Evolutionary conservation across 768 basidiomycete species (phyloP).

Genomic region (Mrakia hoshinonis): DNA sequence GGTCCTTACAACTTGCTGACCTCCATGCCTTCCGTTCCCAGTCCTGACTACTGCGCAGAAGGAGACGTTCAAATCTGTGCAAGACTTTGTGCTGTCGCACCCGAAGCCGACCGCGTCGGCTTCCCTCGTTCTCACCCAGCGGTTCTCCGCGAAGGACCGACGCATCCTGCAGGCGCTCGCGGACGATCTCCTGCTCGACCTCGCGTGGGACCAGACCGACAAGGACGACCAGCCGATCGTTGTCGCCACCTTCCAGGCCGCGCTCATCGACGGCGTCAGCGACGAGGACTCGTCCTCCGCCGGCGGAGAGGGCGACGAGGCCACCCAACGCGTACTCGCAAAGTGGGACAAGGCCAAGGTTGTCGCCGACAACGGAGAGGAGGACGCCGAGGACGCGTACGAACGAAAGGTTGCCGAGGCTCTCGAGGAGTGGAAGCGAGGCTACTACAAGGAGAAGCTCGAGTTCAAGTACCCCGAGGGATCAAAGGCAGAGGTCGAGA

Average conservation of each 20-base stretch:
- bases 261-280: conserved; percentile 37
- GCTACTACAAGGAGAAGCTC: conserved; percentile 84
- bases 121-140: conserved; percentile 62
- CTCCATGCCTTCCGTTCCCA: conserved; percentile 30
- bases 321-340: conserved; percentile 68
- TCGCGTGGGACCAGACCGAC: conserved; percentile 92
- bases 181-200: conserved; percentile 61
- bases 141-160: conserved; percentile 67
- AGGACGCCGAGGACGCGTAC: conserved; percentile 64
- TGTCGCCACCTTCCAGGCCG: conserved; percentile 35
- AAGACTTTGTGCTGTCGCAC: conserved; percentile 57
- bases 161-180: conserved; percentile 69
- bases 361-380: conserved; percentile 50
- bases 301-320: conserved; percentile 50
- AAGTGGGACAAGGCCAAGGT: conserved; percentile 85
- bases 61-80: conserved; percentile 67
- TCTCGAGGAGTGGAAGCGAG: conserved; percentile 86
- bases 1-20: neutral
- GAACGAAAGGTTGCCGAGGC: conserved; percentile 65
- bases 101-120: conserved; percentile 36
- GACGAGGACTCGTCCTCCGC: conserved; percentile 31
- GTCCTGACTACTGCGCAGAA: conserved; percentile 69
- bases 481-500: conserved; percentile 53
- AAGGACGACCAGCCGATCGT: conserved; percentile 49
- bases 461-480: conserved; percentile 62